Evolutionary conservation across 495 filamentous ascomycete species (phyloP), one percentile per base, ranked within the genome.

Genomic region (Recurvomyces mirabilis): DNA sequence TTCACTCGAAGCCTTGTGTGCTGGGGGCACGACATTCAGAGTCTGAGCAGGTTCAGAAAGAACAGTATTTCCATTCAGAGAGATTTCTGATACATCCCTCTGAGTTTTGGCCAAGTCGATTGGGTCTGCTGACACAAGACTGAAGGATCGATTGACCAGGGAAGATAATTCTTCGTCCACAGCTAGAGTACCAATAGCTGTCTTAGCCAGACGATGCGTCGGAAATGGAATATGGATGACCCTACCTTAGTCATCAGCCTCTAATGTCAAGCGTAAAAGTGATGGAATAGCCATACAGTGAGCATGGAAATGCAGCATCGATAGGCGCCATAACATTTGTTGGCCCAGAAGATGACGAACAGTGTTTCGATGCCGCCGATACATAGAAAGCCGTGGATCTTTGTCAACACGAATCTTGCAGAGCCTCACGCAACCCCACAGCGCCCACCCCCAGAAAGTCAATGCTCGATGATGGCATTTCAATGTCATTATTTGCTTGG

Each of bases 101-200:
- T 3, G 15, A 1, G 23, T 42, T 14, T n/a, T 22, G 18, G 28
- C 15, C 3, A 18, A 10, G 3, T 43, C 19, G 26, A 34, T 15
- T 4, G 17, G 17, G 7, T 23, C 11, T 36, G 9, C 32, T 6
- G 17, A 17, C 32, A 7, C 59, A 14, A 85, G 72, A 31, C 73
- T 66, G 46, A 95, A 79, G 11, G 66, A 67, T 21, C 93, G 81
- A 14, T 70, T 70, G 22, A 96, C 91, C 18, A 83, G 74, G 3
- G 79, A 71, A 10, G 91, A 95, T 20, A 96, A 72, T 57, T 98
- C 91, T 51, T 78, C 67, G 64, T 98, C 91, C 38, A 98, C 91
- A 42, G 77, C 68, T 31, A 98, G 67, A 22, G 86, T 74, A 54
- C 72, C 77, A 6, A 82, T 71, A 26, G 91, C 86, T 26, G 81